These are phyloP conservation scores for Setaria viridis DNA, from an alignment of 202 grass and related monocot genomes.

Conservation along the genomic window DNA sequence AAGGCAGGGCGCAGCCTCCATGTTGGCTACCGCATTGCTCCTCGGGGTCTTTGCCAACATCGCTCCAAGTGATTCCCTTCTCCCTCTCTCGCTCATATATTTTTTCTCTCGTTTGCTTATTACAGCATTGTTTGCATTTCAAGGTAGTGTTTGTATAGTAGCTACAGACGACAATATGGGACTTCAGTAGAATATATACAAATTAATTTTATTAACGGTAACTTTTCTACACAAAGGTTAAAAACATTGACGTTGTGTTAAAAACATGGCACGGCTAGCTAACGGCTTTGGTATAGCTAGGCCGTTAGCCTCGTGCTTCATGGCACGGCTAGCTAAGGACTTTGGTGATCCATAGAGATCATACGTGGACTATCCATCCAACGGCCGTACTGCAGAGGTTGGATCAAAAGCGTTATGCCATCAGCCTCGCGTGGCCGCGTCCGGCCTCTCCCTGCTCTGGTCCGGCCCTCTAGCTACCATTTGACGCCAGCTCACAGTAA, in stretches of 20 bases:
- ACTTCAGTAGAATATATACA: not conserved
- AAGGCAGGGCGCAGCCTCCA: not conserved
- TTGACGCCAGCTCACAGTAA: not conserved
- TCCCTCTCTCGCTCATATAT: not conserved
- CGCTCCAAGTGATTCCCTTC: not conserved
- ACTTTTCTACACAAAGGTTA: too few species aligned
- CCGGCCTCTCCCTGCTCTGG: not conserved
- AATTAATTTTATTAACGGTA: not conserved
- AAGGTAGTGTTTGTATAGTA: not conserved
- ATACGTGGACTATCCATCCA: constrained; percentile 50
- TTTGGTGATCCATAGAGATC: constrained; percentile 27
- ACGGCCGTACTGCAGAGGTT: constrained; percentile 42
- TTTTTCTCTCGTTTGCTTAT: not conserved
- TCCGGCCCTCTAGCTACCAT: not conserved
- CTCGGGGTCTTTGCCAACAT: constrained; percentile 5
- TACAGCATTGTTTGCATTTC: not conserved
- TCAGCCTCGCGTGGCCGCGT: not conserved
- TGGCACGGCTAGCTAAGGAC: not conserved
- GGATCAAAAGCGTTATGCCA: constrained; percentile 41
- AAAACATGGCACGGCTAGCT: too few species aligned
- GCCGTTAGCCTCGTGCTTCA: constrained; percentile 6
- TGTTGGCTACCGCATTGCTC: not conserved
- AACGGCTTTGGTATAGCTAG: not conserved
- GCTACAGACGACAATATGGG: not conserved
- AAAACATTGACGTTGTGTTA: too few species aligned